These are phyloP conservation scores for Protomyces inouyei DNA, from an alignment of 1,139 yeast genomes.

Conservation along the genomic window DNA sequence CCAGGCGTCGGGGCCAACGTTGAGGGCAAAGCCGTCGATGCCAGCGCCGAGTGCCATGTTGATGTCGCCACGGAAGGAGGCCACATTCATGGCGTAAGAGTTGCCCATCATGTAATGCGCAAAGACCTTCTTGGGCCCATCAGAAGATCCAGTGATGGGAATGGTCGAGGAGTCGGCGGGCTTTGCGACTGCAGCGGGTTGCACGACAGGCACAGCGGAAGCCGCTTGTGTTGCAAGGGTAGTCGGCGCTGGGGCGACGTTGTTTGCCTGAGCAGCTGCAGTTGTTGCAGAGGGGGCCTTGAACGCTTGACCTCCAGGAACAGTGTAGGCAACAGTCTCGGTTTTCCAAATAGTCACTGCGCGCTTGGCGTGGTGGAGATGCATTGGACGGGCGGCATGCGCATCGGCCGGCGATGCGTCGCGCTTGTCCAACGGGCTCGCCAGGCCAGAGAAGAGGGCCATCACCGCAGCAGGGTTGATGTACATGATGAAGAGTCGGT, in stretches of 20 bases:
- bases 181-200: neutral
- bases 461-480: constrained; percentile 1
- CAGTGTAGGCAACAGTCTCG: constrained; percentile 20
- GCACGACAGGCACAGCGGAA: neutral
- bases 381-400: constrained; percentile 6
- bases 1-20: constrained; percentile 30
- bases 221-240: constrained; percentile 17
- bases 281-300: neutral
- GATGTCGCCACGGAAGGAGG: constrained; percentile 28
- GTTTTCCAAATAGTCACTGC: constrained; percentile 23
- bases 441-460: neutral
- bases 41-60: constrained; percentile 27
- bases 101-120: constrained; percentile 33
- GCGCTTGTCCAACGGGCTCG: neutral
- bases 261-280: neutral
- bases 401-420: constrained; percentile 1
- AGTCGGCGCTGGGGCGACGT: neutral
- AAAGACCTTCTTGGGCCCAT: constrained; percentile 28
- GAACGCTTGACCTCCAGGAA: constrained; percentile 12
- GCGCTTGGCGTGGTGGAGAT: constrained; percentile 16
- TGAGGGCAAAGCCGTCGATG: constrained; percentile 31
- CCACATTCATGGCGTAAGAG: constrained; percentile 20
- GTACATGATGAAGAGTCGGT: neutral
- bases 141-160: constrained; percentile 1
- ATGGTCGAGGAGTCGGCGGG: neutral